Evolutionary conservation across 345 rosid genomes (phyloP).

Genomic region (Excoecaria agallocha): DNA sequence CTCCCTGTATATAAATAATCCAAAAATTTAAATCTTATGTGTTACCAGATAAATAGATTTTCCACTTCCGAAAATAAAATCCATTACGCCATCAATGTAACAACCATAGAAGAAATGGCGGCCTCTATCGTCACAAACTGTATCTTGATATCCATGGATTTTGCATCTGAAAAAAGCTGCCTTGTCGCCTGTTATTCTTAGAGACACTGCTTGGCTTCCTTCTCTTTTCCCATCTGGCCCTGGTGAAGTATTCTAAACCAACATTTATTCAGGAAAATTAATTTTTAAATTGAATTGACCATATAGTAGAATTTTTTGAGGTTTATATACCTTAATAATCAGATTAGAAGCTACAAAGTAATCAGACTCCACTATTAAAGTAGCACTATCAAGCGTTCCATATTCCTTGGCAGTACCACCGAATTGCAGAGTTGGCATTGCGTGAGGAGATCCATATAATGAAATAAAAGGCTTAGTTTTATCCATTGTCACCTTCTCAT

Average conservation of each 20-base stretch:
- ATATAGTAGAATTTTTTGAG: no score
- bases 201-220: constrained; percentile 58
- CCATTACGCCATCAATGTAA: constrained; percentile 54
- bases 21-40: no score
- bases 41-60: constrained; percentile 58
- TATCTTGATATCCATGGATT: constrained; percentile 70
- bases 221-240: constrained; percentile 36
- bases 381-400: constrained; percentile 70
- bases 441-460: constrained; percentile 39
- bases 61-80: constrained; percentile 22
- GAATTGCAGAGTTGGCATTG: constrained; percentile 35
- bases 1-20: no score
- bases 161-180: constrained; percentile 60
- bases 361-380: constrained; percentile 49
- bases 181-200: constrained; percentile 48
- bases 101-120: constrained; percentile 68
- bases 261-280: neutral
- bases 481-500: constrained; percentile 51
- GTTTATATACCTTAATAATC: constrained; percentile 32
- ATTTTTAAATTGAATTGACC: neutral
- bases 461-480: constrained; percentile 48
- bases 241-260: constrained; percentile 53
- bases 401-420: constrained; percentile 45
- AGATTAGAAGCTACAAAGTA: constrained; percentile 49
- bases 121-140: constrained; percentile 64